phyloP scores from a whole-genome alignment of 805 yeast genomes.

The Metschnikowia sp. region DNA sequence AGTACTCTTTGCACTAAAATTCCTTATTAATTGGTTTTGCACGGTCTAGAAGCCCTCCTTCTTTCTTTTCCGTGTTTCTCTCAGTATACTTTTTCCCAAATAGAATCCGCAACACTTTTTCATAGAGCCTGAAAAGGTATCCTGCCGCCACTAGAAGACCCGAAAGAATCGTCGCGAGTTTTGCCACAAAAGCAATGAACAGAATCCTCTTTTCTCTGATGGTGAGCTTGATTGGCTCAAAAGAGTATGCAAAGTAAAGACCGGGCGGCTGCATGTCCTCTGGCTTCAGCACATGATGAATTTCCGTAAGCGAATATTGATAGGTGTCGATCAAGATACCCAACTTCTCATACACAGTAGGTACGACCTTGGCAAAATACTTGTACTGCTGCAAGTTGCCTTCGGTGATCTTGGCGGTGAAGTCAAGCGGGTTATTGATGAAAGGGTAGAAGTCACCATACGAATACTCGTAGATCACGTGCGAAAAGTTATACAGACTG shows the following conservation, averaged over 20 bases:
- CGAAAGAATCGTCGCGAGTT: conserved; percentile 78
- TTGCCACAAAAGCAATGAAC: conserved; percentile 72
- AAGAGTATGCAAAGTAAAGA: conserved; percentile 76
- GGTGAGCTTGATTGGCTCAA: conserved; percentile 77
- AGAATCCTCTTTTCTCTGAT: conserved; percentile 71
- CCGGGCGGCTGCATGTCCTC: conserved; percentile 54
- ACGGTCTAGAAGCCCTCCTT: conserved; percentile 31
- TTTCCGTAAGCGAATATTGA: conserved; percentile 74
- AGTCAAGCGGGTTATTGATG: conserved; percentile 83
- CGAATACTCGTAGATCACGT: conserved; percentile 80
- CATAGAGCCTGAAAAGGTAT: conserved; percentile 59
- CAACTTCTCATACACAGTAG: conserved; percentile 68
- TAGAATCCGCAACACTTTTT: conserved; percentile 45
- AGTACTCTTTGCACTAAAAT: neutral
- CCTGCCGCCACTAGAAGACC: conserved; percentile 71
- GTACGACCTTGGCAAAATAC: conserved; percentile 77
- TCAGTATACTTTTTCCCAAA: conserved; percentile 58
- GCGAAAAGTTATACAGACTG: conserved; percentile 71
- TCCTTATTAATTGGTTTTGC: conserved; percentile 5
- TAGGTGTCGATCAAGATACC: conserved; percentile 76
- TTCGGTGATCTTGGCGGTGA: conserved; percentile 56
- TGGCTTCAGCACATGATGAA: conserved; percentile 26
- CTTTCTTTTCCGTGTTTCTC: conserved; percentile 45
- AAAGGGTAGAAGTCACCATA: conserved; percentile 89
- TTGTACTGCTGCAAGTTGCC: conserved; percentile 50